Base-by-base conservation (phyloP, 2,329 filamentous ascomycete species). In the Dendrostoma leiphaemia region DNA sequence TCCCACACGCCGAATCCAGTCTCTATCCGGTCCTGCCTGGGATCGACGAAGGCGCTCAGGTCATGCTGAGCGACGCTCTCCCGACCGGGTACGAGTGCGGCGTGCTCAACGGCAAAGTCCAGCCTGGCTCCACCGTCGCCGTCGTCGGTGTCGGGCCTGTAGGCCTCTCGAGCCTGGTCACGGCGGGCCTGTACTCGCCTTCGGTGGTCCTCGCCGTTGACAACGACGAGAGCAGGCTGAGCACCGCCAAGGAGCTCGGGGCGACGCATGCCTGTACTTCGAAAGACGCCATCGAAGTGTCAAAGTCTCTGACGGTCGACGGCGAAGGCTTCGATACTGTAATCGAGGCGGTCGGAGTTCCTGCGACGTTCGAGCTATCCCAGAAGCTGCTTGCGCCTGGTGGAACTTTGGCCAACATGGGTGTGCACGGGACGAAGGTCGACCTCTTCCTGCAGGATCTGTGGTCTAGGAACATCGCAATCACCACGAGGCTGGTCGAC, bases 71-170 rank as follows among this genome's bases (percentile, higher is more conserved):
- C 52, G 81, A 84, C 65, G 79, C 80, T 26, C 73, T 83, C 45
- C 80, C 81, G 2, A 84, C 81, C 0, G 80, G 77, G 1, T 67
- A 79, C 17, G 81, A 84, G 62, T 79, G 75, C 53, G 81, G 80
- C 21, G 76, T 79, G 0, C 64, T 80, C 31, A 78, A 76, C 59
- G 75, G 74, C 6, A 74, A 76, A 24, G 76, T 84, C 1, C 66
- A 75, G 53, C 80, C 80, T 0, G 81, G 79, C 0, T 65, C 68
- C 6, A 78, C 72, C 1, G 77, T 84, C 1, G 81, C 71, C 0
- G 75, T 85, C 48, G 72, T 84, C 2, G 81, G 82, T 1, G 71
- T 75, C 3, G 82, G 82, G 0, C 80, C 81, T 0, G 74, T 85
- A 2, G 82, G 82, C 0, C 65, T 84, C n/a, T 76, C 78, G 0